These are phyloP conservation scores for Candolleomyces efflorescens DNA, from an alignment of 768 basidiomycete species.

Conservation along the genomic window DNA sequence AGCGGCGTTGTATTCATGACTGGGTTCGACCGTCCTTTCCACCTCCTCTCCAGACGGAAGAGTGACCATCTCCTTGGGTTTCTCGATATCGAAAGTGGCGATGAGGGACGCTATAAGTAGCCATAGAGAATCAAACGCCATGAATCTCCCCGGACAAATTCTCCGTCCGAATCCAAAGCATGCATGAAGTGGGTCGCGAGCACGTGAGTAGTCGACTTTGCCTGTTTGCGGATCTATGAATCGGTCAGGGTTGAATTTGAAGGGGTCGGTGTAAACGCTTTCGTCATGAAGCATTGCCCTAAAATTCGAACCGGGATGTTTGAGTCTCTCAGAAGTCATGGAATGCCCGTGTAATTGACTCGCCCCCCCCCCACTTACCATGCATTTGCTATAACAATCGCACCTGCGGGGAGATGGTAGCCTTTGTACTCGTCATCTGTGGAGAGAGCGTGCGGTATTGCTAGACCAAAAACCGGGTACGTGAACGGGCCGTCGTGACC, in stretches of 20 bases:
- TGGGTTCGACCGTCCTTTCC: constrained; percentile 7
- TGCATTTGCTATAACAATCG: constrained; percentile 27
- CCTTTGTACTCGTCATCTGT: constrained; percentile 27
- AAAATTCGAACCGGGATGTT: not conserved
- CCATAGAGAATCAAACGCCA: constrained; percentile 22
- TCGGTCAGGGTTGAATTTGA: constrained; percentile 37
- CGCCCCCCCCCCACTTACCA: constrained; percentile 15
- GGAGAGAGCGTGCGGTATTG: constrained; percentile 16
- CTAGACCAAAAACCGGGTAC: constrained; percentile 3
- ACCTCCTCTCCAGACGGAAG: constrained; percentile 9
- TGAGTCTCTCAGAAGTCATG: too few species aligned
- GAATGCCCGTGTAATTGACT: not conserved
- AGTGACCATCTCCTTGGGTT: constrained; percentile 18
- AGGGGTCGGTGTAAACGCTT: constrained; percentile 33
- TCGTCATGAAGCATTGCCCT: constrained; percentile 42
- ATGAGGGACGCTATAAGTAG: constrained; percentile 19
- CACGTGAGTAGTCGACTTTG: constrained; percentile 16
- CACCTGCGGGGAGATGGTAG: constrained; percentile 26
- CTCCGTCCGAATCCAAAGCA: constrained; percentile 30
- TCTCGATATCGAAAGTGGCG: constrained; percentile 19
- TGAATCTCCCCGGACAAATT: constrained; percentile 21
- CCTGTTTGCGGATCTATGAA: constrained; percentile 24
- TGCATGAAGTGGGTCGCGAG: constrained; percentile 21
- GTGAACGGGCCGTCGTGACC: too few species aligned
- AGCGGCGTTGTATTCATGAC: constrained; percentile 13